Evolutionary conservation across 106 monocot genomes (phyloP), one percentile per base, ranked within the genome.

Genomic region (Platanthera guangdongensis): DNA sequence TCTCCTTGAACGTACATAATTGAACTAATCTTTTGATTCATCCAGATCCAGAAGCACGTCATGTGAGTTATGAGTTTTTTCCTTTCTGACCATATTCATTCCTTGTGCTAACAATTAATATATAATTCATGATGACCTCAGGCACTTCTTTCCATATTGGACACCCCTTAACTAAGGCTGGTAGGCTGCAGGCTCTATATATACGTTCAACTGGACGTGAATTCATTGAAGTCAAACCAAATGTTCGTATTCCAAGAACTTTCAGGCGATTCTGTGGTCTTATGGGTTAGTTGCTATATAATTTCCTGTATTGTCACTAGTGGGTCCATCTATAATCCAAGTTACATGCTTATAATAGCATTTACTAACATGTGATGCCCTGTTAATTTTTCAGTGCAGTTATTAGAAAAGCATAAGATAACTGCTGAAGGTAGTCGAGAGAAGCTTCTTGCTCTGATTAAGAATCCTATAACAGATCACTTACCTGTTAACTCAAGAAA

Each of bases 121-220:
- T 60, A 7, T 47, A 21, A 76, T 30, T 28, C 53, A 70, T 75
- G 52, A 46, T 6, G 18, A 15, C 62, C 46, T 52, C 48, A 94
- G 97, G 94, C 94, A 51, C 82, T 92, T 83, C 97, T 99, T 75
- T 88, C 94, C 32, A 92, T 99, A 79, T 80, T 99, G 83, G 97
- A 99, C 79, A 94, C 69, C 94, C 97, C 50, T 78, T 99, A 74
- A 90, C 85, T 50, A 99, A 99, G 74, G 91, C 94, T 59, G 97
- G 97, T 22, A 91, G 94, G 76, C 81, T 99, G 77, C 84, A 86
- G 79, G 94, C 94, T 57, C 81, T 94, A 74, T 99, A 89, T 81
- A 91, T 99, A 5, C 89, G 74, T 77, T 91, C 94, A 9, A 91
- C 94, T 54, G 89, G 89, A 54, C 89, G 89, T 45, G 97, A 89